phyloP scores from a whole-genome alignment of 352 stramenopile genomes.

The Plasmopara viticola region DNA sequence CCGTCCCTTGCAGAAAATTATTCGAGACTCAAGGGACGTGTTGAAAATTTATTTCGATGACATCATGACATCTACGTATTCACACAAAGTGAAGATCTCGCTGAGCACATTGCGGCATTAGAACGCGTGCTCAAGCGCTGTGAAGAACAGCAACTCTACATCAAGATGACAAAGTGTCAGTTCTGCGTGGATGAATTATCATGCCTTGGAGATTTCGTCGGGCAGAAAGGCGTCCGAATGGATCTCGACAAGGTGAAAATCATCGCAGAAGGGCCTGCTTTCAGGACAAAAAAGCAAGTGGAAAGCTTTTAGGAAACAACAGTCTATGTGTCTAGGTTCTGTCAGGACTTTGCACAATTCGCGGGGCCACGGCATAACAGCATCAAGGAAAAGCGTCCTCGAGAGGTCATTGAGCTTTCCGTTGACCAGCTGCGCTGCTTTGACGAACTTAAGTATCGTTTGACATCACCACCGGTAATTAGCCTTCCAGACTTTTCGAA shows the following conservation, averaged over 20 bases:
- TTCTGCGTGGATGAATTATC: conserved; percentile 4
- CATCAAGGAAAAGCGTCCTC: conserved; percentile 1
- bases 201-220: conserved; percentile 1
- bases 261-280: conserved; percentile 2
- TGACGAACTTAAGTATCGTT: neutral
- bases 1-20: neutral
- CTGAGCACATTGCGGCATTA: conserved; percentile 3
- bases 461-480: neutral
- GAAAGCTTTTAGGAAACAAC: neutral
- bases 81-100: neutral
- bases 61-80: conserved; percentile 6
- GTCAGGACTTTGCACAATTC: conserved; percentile 1
- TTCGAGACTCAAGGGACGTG: neutral
- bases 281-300: too few relatives aligned
- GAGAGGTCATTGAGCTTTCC: neutral
- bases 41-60: conserved; percentile 11
- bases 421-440: neutral
- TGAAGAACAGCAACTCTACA: conserved; percentile 3
- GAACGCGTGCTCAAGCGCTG: conserved; percentile 3
- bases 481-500: conserved; percentile 1
- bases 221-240: neutral
- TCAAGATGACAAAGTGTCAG: conserved; percentile 5
- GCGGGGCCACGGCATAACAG: conserved; percentile 1
- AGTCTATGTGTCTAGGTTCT: neutral
- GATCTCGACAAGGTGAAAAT: conserved; percentile 8